Evolutionary conservation across 2,329 filamentous ascomycete species (phyloP).

Genomic region (Colletotrichum cuscutae): DNA sequence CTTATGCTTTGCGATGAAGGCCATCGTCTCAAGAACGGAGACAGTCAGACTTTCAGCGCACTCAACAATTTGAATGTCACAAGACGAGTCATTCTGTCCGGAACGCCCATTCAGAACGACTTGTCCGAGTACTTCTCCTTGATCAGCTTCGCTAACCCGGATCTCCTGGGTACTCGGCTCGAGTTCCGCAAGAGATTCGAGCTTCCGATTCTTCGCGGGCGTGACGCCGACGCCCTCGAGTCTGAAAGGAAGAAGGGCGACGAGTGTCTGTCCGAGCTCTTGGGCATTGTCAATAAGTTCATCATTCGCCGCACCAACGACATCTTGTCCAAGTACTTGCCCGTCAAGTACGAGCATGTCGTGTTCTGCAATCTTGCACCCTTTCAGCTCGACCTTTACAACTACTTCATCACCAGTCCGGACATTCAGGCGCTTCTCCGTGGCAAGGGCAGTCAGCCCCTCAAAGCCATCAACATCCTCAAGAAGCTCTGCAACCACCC

Average conservation of each 20-base stretch:
- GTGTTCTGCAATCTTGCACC: slow-evolving; percentile 96
- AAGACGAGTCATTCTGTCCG: slow-evolving; percentile 91
- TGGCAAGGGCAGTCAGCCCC: slow-evolving; percentile 93
- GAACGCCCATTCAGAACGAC: slow-evolving; percentile 98
- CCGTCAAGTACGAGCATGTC: slow-evolving; percentile 98
- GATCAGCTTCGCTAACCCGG: slow-evolving; percentile 95
- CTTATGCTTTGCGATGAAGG: slow-evolving; percentile 96
- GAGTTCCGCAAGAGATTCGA: slow-evolving; percentile 97
- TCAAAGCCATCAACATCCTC: slow-evolving; percentile 95
- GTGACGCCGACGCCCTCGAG: slow-evolving; percentile 90
- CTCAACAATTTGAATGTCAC: slow-evolving; percentile 91
- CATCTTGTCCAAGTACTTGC: slow-evolving; percentile 95
- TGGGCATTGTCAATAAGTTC: slow-evolving; percentile 93
- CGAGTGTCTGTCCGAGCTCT: slow-evolving; percentile 82
- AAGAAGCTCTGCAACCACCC: slow-evolving; percentile 99
- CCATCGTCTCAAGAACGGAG: slow-evolving; percentile 95
- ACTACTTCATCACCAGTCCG: slow-evolving; percentile 95
- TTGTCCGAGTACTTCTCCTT: slow-evolving; percentile 97
- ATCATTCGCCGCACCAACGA: slow-evolving; percentile 98
- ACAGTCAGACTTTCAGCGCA: slow-evolving; percentile 93
- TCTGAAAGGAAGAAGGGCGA: slow-evolving; percentile 85
- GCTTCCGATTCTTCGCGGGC: slow-evolving; percentile 88
- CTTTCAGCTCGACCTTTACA: slow-evolving; percentile 94
- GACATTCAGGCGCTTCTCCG: slow-evolving; percentile 92
- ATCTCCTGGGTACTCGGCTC: slow-evolving; percentile 84